A percentile compares a stretch with the other conserved stretches of the same genome.
Evolutionary conservation across 2,329 filamentous ascomycete genomes (phyloP).

Genomic region (Helminthosporium solani): DNA sequence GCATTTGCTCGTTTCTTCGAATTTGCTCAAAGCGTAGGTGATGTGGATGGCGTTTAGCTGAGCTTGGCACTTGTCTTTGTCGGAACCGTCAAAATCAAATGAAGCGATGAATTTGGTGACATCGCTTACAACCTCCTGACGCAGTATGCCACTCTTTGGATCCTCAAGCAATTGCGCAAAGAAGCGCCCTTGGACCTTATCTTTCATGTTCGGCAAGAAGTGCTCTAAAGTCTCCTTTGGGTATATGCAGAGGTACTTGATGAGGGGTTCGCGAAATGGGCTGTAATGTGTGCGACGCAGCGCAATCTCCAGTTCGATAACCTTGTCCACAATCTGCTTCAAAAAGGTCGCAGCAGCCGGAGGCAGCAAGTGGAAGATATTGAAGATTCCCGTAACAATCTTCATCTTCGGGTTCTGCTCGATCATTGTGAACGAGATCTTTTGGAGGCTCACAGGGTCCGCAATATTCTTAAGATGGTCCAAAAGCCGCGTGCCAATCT

Average conservation of each 20-base stretch:
- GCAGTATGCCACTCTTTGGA: constrained; percentile 69
- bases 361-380: constrained; percentile 95
- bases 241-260: constrained; percentile 92
- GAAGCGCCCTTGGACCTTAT: constrained; percentile 85
- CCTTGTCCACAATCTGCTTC: constrained; percentile 82
- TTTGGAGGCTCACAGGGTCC: constrained; percentile 75
- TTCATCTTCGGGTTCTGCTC: constrained; percentile 93
- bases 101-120: constrained; percentile 69
- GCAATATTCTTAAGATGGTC: constrained; percentile 93
- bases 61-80: constrained; percentile 70
- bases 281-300: constrained; percentile 85
- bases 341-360: constrained; percentile 89
- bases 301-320: constrained; percentile 83
- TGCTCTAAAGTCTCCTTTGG: constrained; percentile 82
- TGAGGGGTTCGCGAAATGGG: constrained; percentile 85
- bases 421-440: constrained; percentile 90
- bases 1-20: constrained; percentile 67
- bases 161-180: constrained; percentile 83
- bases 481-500: constrained; percentile 89
- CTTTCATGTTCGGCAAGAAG: constrained; percentile 75
- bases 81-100: constrained; percentile 63
- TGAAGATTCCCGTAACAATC: constrained; percentile 90
- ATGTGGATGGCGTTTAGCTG: constrained; percentile 87
- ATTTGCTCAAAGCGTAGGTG: constrained; percentile 73
- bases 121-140: constrained; percentile 72